Conservation (phyloP, 2,329 filamentous ascomycete species). For the Diaporthe humulicola region DNA sequence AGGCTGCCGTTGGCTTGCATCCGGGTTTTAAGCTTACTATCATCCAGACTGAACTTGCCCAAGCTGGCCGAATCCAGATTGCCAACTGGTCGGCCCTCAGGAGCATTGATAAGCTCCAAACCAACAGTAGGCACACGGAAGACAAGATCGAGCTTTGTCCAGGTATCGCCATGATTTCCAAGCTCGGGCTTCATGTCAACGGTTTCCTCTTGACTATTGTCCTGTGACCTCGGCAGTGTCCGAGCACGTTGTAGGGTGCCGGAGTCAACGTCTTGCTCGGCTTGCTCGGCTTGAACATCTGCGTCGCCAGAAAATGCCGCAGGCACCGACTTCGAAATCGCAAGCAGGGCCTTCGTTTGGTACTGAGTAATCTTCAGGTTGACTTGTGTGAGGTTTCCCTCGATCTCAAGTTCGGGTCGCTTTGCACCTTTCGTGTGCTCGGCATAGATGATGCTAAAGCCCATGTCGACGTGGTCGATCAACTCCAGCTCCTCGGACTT, state of each 20-base stretch:
- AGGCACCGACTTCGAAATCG: slow-evolving; percentile 89
- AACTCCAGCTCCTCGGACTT: slow-evolving; percentile 90
- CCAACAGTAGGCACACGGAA: slow-evolving; percentile 92
- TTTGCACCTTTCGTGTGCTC: slow-evolving; percentile 84
- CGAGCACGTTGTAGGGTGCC: slow-evolving; percentile 61
- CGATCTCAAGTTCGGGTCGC: slow-evolving; percentile 90
- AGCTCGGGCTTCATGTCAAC: slow-evolving; percentile 78
- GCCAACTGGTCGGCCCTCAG: slow-evolving; percentile 82
- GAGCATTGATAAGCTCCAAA: slow-evolving; percentile 85
- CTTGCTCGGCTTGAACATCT: slow-evolving; percentile 79
- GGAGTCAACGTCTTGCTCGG: slow-evolving; percentile 79
- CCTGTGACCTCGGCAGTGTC: slow-evolving; percentile 63
- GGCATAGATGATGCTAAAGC: slow-evolving; percentile 91
- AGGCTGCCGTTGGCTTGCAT: slow-evolving; percentile 94
- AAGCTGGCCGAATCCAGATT: slow-evolving; percentile 84
- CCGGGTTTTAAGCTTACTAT: slow-evolving; percentile 90
- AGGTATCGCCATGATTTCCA: slow-evolving; percentile 76
- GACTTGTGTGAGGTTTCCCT: slow-evolving; percentile 92
- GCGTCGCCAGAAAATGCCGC: slow-evolving; percentile 84
- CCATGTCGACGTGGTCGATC: slow-evolving; percentile 96
- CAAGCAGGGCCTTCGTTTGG: slow-evolving; percentile 90
- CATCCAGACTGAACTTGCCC: slow-evolving; percentile 93
- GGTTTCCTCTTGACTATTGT: slow-evolving; percentile 57
- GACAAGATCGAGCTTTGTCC: slow-evolving; percentile 93
- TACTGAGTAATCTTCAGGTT: slow-evolving; percentile 91